phyloP scores from a whole-genome alignment of 306 rosid species.

The Corylus avellana region DNA sequence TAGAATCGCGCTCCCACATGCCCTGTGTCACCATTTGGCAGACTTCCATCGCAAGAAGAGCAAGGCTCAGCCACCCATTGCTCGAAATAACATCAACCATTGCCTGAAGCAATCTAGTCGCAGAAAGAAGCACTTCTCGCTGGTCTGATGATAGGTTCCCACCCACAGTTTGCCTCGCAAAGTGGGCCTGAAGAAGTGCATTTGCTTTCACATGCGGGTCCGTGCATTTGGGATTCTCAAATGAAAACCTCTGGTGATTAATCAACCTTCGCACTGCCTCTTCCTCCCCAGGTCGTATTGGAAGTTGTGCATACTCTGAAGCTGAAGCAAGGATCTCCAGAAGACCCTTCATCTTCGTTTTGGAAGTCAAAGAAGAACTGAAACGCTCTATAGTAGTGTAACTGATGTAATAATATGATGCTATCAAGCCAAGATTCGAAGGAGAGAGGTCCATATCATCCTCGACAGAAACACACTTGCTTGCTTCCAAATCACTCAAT shows the following conservation, averaged over 20 bases:
- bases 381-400: constrained; percentile 90
- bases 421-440: constrained; percentile 86
- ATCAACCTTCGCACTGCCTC: constrained; percentile 76
- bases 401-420: constrained; percentile 83
- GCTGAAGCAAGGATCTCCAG: constrained; percentile 83
- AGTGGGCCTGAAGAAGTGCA: constrained; percentile 92
- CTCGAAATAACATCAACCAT: constrained; percentile 94
- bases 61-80: constrained; percentile 86
- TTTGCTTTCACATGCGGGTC: constrained; percentile 89
- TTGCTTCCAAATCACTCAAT: constrained; percentile 76
- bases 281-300: constrained; percentile 93
- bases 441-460: constrained; percentile 85
- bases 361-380: constrained; percentile 73
- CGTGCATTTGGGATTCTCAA: constrained; percentile 72
- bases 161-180: constrained; percentile 75
- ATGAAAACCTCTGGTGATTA: constrained; percentile 89
- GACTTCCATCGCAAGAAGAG: constrained; percentile 90
- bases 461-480: constrained; percentile 76
- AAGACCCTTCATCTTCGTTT: constrained; percentile 93
- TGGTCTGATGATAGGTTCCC: constrained; percentile 89
- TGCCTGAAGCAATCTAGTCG: constrained; percentile 84
- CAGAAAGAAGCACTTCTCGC: constrained; percentile 81
- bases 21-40: constrained; percentile 98
- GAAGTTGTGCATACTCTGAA: constrained; percentile 82
- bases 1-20: constrained; percentile 91